Percentiles rank a stretch among this genome's conserved stretches.
Conservation (phyloP, 1,139 yeast species). For the Nakaseomyces delphensis region DNA sequence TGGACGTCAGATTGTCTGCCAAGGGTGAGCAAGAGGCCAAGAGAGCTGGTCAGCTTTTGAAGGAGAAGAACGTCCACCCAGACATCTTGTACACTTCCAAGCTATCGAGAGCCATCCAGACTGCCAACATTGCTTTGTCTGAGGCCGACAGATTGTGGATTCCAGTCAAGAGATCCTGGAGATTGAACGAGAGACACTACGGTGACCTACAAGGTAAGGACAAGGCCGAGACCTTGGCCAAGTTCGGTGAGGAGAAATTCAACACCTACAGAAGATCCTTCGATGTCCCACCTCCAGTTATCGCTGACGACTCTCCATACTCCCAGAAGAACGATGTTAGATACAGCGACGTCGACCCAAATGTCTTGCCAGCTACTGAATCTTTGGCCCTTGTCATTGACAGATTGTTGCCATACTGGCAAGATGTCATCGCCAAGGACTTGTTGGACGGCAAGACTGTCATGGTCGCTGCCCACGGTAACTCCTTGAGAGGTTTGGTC, state of each 20-base stretch:
- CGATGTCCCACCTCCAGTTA: slow-evolving; percentile 92
- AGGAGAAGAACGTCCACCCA: slow-evolving; percentile 77
- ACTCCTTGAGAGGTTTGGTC: slow-evolving; percentile 94
- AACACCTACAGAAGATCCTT: slow-evolving; percentile 97
- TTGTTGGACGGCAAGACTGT: slow-evolving; percentile 84
- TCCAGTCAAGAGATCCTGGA: slow-evolving; percentile 94
- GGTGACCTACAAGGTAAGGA: slow-evolving; percentile 99
- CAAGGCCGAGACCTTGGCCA: slow-evolving; percentile 85
- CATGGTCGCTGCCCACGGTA: slow-evolving; percentile 94
- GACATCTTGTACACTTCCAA: slow-evolving; percentile 87
- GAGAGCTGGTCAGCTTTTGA: slow-evolving; percentile 88
- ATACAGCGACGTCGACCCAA: slow-evolving; percentile 75
- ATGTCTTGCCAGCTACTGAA: slow-evolving; percentile 86
- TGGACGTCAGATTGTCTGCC: slow-evolving; percentile 80
- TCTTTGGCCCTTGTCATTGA: slow-evolving; percentile 91
- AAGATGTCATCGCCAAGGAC: slow-evolving; percentile 82
- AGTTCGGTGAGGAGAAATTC: slow-evolving; percentile 88
- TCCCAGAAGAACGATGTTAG: slow-evolving; percentile 82
- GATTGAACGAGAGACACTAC: slow-evolving; percentile 97
- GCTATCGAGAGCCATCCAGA: slow-evolving; percentile 93
- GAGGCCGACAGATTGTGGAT: slow-evolving; percentile 83
- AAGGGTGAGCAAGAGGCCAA: slow-evolving; percentile 84
- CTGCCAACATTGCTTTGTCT: slow-evolving; percentile 91
- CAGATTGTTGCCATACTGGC: slow-evolving; percentile 97
- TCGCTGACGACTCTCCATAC: slow-evolving; percentile 68